A percentile compares a stretch with the other conserved stretches of the same genome.
phyloP scores from a whole-genome alignment of 306 rosid genomes.

The Quercus robur region DNA sequence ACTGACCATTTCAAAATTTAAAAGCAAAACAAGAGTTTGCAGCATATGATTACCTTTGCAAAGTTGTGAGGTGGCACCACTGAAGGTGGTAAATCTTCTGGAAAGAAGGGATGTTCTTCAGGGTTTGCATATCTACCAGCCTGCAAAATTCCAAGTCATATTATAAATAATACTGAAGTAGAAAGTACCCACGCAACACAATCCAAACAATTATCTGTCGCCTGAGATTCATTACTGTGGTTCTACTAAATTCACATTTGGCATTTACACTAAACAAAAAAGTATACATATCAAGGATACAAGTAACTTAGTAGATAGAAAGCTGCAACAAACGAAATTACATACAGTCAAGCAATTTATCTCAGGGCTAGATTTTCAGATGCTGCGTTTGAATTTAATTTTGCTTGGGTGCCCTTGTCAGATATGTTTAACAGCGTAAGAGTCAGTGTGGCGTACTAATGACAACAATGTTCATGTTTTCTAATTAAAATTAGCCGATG shows the following conservation, averaged over 20 bases:
- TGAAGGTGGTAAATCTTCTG: slow-evolving; percentile 45
- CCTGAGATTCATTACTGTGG: neutral
- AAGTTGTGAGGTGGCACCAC: slow-evolving; percentile 45
- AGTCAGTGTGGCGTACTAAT: too few relatives aligned
- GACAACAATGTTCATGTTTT: too few relatives aligned
- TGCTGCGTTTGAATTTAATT: neutral
- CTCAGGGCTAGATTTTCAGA: neutral
- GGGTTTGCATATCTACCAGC: slow-evolving; percentile 77
- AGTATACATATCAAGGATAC: neutral
- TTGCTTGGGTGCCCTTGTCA: too few relatives aligned
- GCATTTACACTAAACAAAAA: neutral
- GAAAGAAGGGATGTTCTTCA: slow-evolving; percentile 81
- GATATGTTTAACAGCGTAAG: too few relatives aligned
- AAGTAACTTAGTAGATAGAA: neutral
- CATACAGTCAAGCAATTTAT: neutral
- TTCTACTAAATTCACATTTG: neutral
- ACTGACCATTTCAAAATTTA: neutral
- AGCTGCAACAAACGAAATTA: neutral
- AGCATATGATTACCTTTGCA: slow-evolving; percentile 42
- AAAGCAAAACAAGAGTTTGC: neutral
- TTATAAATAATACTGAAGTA: neutral
- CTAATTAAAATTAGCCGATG: too few relatives aligned
- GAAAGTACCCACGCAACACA: neutral
- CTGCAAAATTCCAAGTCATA: slow-evolving; percentile 37
- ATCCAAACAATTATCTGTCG: neutral